These are phyloP conservation scores for Clonostachys rosea DNA, from an alignment of 2,329 filamentous ascomycete genomes.

Conservation along the genomic window DNA sequence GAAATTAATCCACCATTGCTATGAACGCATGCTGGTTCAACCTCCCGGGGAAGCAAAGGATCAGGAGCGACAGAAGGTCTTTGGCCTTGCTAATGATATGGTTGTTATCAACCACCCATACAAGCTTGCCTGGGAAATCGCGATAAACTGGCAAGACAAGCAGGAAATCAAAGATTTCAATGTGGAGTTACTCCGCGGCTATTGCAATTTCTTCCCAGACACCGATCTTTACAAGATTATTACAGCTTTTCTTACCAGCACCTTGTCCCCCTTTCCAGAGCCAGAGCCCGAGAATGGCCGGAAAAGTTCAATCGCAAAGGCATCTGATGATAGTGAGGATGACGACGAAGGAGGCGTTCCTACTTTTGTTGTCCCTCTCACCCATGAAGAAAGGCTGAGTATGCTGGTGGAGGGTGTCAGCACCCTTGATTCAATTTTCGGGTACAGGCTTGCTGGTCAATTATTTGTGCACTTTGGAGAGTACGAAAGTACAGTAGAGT, in stretches of 20 bases:
- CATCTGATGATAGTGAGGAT: constrained; percentile 51
- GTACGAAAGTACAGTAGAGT: constrained; percentile 74
- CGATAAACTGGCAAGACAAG: constrained; percentile 83
- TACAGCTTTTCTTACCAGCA: constrained; percentile 75
- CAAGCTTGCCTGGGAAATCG: constrained; percentile 84
- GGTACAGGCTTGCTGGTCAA: constrained; percentile 76
- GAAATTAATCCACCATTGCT: constrained; percentile 76
- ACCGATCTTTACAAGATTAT: constrained; percentile 79
- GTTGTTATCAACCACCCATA: constrained; percentile 93
- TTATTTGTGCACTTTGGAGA: constrained; percentile 85
- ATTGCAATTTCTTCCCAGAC: constrained; percentile 78
- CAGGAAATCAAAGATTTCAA: constrained; percentile 75
- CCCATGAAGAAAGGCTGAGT: constrained; percentile 73
- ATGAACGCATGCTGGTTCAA: constrained; percentile 70
- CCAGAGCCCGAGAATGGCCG: neutral
- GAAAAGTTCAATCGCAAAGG: constrained; percentile 14
- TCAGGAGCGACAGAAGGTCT: constrained; percentile 65
- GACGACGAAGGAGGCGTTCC: constrained; percentile 52
- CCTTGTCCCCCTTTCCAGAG: constrained; percentile 68
- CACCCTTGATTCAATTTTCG: constrained; percentile 67
- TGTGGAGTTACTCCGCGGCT: constrained; percentile 71
- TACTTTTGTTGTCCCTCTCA: constrained; percentile 53
- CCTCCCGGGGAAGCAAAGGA: constrained; percentile 61
- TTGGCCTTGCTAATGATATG: constrained; percentile 82
- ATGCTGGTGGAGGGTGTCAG: constrained; percentile 74